Evolutionary conservation across 2,329 filamentous ascomycete genomes (phyloP), one percentile per base, ranked within the genome.

Genomic region (Aphanoascus verrucosus): DNA sequence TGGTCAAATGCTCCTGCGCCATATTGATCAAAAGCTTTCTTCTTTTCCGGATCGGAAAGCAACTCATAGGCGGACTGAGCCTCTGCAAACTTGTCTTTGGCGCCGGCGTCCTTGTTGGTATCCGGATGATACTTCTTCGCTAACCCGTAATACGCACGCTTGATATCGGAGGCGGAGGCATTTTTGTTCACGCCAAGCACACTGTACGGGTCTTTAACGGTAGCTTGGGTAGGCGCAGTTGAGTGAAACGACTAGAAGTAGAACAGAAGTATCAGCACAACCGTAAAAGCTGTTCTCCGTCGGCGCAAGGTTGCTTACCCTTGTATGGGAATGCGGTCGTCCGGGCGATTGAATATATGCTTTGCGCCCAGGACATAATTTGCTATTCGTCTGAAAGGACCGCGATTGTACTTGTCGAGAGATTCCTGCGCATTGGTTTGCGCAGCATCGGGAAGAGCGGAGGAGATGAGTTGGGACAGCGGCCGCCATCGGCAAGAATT

Each of bases 111-210:
- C 69, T 97, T 97, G 77, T 97, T 98, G 35, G 93, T 97, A 68
- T 98, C 93, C 7, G 93, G 93, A 64, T 98, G 93, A 67, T 82
- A 98, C 66, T 97, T 98, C 72, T 98, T 98, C 17, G 93, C 93
- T 55, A 97, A 77, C 49, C 90, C 88, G 67, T 98, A 98, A 75
- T 98, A 98, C 2, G 93, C 90, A 70, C 96, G 97, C 69, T 98
- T 98, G 68, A 98, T 97, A 35, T 97, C 91, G 56, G 82, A 76
- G 2, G 88, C 74, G 1, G 87, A 83, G n/a, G 93, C 88, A 57
- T 72, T 78, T 68, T 91, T 94, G 63, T 76, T 76, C 31, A 98
- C 88, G 12, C 93, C 93, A 28, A 98, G 82, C 3, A 86, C 79
- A 59, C 82, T 80, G 70, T 98, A 98, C 1, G 93, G 93, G 64